Evolutionary conservation across 352 stramenopile genomes (phyloP).

Genomic region (Phytophthora pluvialis): DNA sequence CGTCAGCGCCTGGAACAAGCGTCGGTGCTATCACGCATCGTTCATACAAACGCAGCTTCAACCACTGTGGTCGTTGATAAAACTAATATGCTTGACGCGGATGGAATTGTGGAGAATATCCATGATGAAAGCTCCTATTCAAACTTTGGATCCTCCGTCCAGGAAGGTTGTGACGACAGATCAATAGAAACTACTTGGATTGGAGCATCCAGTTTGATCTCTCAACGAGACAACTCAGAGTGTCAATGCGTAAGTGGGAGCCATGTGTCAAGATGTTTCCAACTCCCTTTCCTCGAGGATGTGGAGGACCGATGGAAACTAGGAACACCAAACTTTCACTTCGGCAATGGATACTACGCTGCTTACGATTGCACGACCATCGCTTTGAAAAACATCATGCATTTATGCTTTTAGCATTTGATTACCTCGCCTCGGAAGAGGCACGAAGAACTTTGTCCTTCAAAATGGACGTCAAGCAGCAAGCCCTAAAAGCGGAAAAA

Average conservation of each 20-base stretch:
- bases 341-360: conserved; percentile 18
- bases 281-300: too few species aligned
- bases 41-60: too few species aligned
- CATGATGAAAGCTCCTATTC: conserved; percentile 15
- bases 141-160: neutral
- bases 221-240: conserved; percentile 8
- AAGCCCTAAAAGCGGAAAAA: neutral
- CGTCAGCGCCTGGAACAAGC: too few species aligned
- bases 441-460: conserved; percentile 21
- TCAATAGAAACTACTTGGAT: conserved; percentile 6
- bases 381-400: conserved; percentile 29
- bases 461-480: too few species aligned
- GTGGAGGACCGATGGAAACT: neutral
- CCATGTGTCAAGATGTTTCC: neutral
- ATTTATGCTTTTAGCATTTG: conserved; percentile 35
- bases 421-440: conserved; percentile 17
- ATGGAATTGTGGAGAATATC: neutral
- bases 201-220: conserved; percentile 1
- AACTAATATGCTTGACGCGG: too few species aligned
- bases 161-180: neutral
- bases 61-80: too few species aligned
- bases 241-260: neutral
- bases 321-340: conserved; percentile 7
- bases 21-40: too few species aligned
- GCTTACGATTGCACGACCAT: conserved; percentile 14